Conservation (phyloP, 768 basidiomycete genomes). For the Clitopilus passeckerianus region DNA sequence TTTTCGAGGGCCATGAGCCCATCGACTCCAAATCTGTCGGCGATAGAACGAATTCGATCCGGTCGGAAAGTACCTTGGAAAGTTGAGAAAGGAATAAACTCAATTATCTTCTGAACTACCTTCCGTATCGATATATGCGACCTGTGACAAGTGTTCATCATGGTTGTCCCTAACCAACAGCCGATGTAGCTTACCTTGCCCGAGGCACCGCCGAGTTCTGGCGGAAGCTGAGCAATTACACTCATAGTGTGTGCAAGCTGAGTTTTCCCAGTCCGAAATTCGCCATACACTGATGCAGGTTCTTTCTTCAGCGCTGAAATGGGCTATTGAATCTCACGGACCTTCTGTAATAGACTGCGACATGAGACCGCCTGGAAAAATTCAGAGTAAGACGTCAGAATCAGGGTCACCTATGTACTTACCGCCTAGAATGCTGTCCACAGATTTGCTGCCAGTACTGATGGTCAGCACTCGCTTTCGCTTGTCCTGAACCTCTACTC, state of each 20-base stretch:
- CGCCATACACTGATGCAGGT: constrained; percentile 72
- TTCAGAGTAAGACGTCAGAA: background rate
- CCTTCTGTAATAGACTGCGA: constrained; percentile 96
- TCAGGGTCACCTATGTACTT: constrained; percentile 11
- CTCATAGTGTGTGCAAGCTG: constrained; percentile 96
- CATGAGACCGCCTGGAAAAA: constrained; percentile 67
- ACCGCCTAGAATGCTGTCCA: constrained; percentile 89
- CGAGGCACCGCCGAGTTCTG: constrained; percentile 84
- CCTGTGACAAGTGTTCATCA: constrained; percentile 32
- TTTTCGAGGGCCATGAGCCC: constrained; percentile 84
- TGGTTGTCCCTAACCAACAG: background rate
- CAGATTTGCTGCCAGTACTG: constrained; percentile 90
- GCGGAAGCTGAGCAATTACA: constrained; percentile 83
- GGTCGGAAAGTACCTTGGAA: constrained; percentile 85
- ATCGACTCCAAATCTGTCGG: constrained; percentile 93
- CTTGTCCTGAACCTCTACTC: constrained; percentile 85
- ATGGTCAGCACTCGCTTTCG: constrained; percentile 76
- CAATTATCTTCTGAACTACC: constrained; percentile 28
- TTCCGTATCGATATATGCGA: constrained; percentile 92
- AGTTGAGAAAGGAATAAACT: constrained; percentile 11
- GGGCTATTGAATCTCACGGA: constrained; percentile 13
- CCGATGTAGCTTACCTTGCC: constrained; percentile 57
- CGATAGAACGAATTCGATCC: constrained; percentile 86
- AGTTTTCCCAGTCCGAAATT: constrained; percentile 94
- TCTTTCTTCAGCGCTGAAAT: background rate